Evolutionary conservation across 768 basidiomycete species (phyloP), one percentile per base, ranked within the genome.

Genomic region (Rhodosporidiobolus sp.): DNA sequence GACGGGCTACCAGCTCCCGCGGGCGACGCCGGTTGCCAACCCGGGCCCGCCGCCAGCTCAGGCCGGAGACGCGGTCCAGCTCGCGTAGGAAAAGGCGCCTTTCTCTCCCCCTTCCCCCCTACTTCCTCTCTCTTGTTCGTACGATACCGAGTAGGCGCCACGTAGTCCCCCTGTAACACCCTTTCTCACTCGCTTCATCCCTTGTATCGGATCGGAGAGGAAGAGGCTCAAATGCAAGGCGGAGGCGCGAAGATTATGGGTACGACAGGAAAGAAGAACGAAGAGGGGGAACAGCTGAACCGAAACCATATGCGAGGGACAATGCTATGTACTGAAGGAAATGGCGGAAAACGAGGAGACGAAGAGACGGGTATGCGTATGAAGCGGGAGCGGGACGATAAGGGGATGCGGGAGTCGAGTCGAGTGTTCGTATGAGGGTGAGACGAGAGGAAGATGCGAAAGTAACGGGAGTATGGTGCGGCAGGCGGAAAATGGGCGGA

Each of bases 31-130:
- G 35, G 71, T 65, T 1, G 30, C 43, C 32, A 64, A 68, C 53
- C 56, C 66, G 9, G 71, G 71, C 1, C 43, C 71, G n/a, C 55
- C 66, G 26, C 71, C 71, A 8, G 14, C 17, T 34, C 49, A 34
- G 53, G 46, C 32, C 1, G 71, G 66, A 3, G 65, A 58, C 6
- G 45, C 50, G 1, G 55, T 64, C 10, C 66, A 67, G 56, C 52
- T 72, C 12, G 56, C 56, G 6, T 70, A 56, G 60, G 43, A 30
- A 30, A 10, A 34, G 48, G 14, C 2, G 49, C 4, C 4, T 49
- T 3, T 9, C 4, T 2, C 20, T 20, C 14, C 4, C 38, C 34
- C 10, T 22, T 22, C 2, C 38, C 8, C 8, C 34, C 22, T 26
- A 45, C 43, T 59, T 5, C 45, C 58, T 52, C 6, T 5, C 26